Evolutionary conservation across 2,329 filamentous ascomycete species (phyloP), one percentile per base, ranked within the genome.

Genomic region (Mollisia scopiformis): DNA sequence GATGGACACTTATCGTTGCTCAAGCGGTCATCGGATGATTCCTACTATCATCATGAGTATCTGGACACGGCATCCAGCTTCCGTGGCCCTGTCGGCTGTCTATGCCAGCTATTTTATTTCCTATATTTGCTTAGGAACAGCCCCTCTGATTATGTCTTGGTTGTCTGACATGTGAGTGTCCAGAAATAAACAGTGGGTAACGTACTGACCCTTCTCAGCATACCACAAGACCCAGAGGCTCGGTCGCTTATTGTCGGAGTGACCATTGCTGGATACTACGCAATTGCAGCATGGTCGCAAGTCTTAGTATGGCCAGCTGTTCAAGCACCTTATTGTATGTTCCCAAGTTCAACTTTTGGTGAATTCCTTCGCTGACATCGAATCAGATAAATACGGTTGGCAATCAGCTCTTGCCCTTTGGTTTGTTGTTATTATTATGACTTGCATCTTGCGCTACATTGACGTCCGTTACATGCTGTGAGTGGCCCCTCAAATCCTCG

Each of bases 51-150:
- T 78, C n/a, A 82, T 84, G 80, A 81, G 76, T 23, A 71, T 82
- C n/a, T 84, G 82, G 82, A 83, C 81, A 0, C 68, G 75, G 1
- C 74, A 80, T 28, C 80, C 81, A 0, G 64, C 67, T 2, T 69
- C 73, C 0, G 77, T 80, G 1, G 73, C 79, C 0, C 55, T 84
- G 0, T 75, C 76, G 0, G 77, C 78, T 2, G 81, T 80, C 0
- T 84, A 84, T 62, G 79, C 80, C 2, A 78, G 78, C 53, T 83
- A 82, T 62, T 83, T 84, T 64, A 79, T 84, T 66, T 76, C 77
- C 0, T 81, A 78, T 63, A 72, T 80, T 10, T 75, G 73, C 16
- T 71, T 82, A 2, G 82, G 81, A 1, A 84, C 81, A 0, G 81
- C 81, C 1, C 81, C 82, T 0, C 66, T 84, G 31, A 82, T 84